Evolutionary conservation across 23 red algal species (phyloP).

Genomic region (Gracilaria gracilis): DNA sequence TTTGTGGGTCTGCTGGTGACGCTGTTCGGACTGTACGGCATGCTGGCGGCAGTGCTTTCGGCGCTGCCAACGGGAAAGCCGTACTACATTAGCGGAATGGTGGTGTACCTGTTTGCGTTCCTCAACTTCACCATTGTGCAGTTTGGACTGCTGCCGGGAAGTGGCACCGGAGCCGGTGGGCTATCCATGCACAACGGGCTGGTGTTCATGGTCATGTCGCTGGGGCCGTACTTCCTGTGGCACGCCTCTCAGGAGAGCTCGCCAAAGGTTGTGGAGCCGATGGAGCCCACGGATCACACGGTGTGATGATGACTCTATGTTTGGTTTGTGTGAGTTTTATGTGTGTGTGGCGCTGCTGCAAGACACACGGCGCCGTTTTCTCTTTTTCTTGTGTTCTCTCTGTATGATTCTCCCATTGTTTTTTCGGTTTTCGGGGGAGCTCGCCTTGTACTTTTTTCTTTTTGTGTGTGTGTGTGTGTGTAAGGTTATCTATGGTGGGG

Average conservation of each 20-base stretch:
- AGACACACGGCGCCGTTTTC: too few relatives aligned
- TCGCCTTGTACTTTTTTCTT: too few relatives aligned
- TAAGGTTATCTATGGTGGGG: neutral
- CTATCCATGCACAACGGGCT: slow-evolving; percentile 48
- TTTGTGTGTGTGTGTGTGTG: too few relatives aligned
- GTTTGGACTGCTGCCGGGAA: slow-evolving; percentile 46
- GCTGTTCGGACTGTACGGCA: slow-evolving; percentile 20
- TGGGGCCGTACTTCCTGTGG: slow-evolving; percentile 48
- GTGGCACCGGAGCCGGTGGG: neutral
- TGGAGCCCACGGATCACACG: neutral
- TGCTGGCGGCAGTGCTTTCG: neutral
- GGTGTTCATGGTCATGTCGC: slow-evolving; percentile 50
- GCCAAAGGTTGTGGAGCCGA: neutral
- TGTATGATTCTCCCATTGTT: too few relatives aligned
- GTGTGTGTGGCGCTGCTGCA: too few relatives aligned
- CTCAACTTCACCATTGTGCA: slow-evolving; percentile 80
- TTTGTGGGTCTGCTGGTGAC: slow-evolving; percentile 1
- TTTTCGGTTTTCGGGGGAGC: too few relatives aligned
- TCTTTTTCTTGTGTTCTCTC: too few relatives aligned
- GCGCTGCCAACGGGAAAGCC: neutral
- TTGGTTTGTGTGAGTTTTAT: neutral
- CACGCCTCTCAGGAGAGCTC: neutral
- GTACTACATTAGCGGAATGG: slow-evolving; percentile 14
- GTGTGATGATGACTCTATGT: neutral
- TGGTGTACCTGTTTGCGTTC: slow-evolving; percentile 55